Conservation (phyloP, 306 rosid species). For the Macrotyloma uniflorum region DNA sequence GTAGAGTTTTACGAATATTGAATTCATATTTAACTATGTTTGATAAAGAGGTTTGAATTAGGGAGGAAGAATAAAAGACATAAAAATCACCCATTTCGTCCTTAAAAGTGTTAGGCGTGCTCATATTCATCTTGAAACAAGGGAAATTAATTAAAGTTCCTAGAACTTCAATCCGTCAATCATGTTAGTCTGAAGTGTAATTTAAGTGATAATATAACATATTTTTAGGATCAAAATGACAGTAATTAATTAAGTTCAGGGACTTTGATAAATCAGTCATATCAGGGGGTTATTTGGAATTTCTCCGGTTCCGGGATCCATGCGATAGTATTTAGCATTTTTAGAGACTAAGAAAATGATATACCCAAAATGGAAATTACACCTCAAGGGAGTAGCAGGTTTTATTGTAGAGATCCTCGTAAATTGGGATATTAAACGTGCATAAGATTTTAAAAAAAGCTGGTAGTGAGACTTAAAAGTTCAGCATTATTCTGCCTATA, state of each 20-base stretch:
- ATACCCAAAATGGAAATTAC: no score
- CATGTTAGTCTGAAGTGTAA: no score
- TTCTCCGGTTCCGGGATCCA: background rate
- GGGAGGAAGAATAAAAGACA: background rate
- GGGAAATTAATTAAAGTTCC: no score
- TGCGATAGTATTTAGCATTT: no score
- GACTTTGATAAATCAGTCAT: background rate
- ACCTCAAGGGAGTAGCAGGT: background rate
- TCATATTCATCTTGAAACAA: background rate
- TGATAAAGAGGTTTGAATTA: background rate
- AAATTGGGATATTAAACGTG: background rate
- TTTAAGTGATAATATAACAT: background rate
- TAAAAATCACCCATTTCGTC: background rate
- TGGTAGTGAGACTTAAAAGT: background rate
- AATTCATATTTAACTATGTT: background rate
- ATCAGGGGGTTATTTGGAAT: background rate
- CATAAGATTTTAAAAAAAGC: background rate
- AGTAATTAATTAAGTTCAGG: background rate
- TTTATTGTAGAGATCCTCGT: background rate
- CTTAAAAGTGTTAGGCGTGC: background rate
- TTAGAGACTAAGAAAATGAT: background rate
- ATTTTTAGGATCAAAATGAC: background rate
- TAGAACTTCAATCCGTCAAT: no score
- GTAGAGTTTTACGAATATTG: conserved; percentile 37
- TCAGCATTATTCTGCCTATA: background rate